Conservation (phyloP, 2,329 filamentous ascomycete species). For the Penicillium sp. region DNA sequence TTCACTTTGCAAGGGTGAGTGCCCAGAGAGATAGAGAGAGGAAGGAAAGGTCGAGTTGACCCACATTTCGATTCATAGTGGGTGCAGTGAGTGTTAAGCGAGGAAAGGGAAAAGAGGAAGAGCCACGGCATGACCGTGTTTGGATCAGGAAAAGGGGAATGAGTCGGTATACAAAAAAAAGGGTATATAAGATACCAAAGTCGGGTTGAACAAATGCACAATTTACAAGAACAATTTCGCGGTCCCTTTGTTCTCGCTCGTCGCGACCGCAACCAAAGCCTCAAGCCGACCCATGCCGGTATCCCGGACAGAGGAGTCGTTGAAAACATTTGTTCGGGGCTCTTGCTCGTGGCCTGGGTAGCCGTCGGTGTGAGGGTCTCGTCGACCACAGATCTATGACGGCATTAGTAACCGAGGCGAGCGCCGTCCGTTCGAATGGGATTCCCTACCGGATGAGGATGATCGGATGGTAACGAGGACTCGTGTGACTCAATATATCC, state of each 20-base stretch:
- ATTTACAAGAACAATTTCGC: constrained; percentile 34
- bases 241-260: constrained; percentile 45
- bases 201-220: constrained; percentile 3
- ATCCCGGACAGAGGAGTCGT: constrained; percentile 29
- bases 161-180: background rate
- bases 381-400: constrained; percentile 36
- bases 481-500: constrained; percentile 48
- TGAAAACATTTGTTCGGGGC: constrained; percentile 29
- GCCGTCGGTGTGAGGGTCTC: constrained; percentile 29
- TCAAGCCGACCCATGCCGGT: constrained; percentile 50
- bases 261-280: constrained; percentile 52
- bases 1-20: background rate
- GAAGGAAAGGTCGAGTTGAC: constrained; percentile 14
- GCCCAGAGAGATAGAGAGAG: constrained; percentile 8
- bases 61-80: constrained; percentile 1
- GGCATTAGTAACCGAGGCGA: constrained; percentile 31
- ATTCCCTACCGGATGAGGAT: constrained; percentile 43
- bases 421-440: constrained; percentile 24
- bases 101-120: background rate
- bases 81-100: background rate
- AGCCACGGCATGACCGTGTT: background rate
- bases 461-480: constrained; percentile 34
- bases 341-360: constrained; percentile 32
- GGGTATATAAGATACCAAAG: background rate
- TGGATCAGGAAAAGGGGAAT: background rate